These are phyloP conservation scores for Trichophyton simii DNA, from an alignment of 2,329 filamentous ascomycete genomes.

Conservation along the genomic window DNA sequence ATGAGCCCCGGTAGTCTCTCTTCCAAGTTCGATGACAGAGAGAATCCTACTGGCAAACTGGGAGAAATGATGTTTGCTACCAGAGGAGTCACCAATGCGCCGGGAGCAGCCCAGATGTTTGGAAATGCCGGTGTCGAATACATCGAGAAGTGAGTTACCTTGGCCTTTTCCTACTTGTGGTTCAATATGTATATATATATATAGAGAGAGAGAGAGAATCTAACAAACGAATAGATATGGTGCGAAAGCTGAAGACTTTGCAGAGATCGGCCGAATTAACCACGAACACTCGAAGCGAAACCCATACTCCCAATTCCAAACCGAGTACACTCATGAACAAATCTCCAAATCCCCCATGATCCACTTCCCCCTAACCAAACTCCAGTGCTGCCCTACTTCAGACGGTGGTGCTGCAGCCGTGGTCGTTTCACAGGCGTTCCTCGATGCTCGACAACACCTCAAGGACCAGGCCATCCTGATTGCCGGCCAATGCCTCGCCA, in stretches of 20 bases:
- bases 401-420: conserved; percentile 84
- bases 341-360: conserved; percentile 65
- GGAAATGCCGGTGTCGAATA: conserved; percentile 90
- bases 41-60: conserved; percentile 63
- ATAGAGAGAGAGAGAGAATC: not conserved
- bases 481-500: conserved; percentile 77
- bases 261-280: conserved; percentile 85
- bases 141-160: conserved; percentile 62
- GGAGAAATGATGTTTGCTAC: conserved; percentile 71
- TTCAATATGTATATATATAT: too few species aligned
- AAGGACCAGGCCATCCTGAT: conserved; percentile 73
- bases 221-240: conserved; percentile 51
- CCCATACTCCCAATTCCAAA: conserved; percentile 94
- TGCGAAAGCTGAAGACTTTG: conserved; percentile 74
- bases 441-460: conserved; percentile 72
- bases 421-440: conserved; percentile 76
- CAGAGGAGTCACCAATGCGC: conserved; percentile 66
- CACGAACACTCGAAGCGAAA: conserved; percentile 84
- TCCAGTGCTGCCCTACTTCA: conserved; percentile 96
- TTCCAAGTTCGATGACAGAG: conserved; percentile 71
- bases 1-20: conserved; percentile 88
- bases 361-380: conserved; percentile 78
- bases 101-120: conserved; percentile 83
- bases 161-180: not conserved
- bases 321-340: conserved; percentile 80